These are phyloP conservation scores for Acanthamoeba lugdunensis DNA, from an alignment of 208 protist species.

Conservation along the genomic window DNA sequence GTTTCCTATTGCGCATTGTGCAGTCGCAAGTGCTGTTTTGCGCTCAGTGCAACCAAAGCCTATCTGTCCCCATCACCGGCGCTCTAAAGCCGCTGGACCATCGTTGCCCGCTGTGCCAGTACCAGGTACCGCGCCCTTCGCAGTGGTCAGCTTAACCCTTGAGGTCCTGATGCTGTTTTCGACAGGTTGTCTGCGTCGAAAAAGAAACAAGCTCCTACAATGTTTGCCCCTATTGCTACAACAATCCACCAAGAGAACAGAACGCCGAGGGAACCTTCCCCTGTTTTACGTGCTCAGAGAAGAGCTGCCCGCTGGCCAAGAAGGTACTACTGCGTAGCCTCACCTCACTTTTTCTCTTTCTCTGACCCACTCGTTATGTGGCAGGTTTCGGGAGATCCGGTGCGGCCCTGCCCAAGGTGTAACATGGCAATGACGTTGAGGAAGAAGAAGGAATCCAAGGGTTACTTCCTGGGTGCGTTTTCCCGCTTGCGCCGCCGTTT, in stretches of 20 bases:
- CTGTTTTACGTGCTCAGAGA: slow-evolving; percentile 35
- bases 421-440: neutral
- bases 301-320: neutral
- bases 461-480: slow-evolving; percentile 1
- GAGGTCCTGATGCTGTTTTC: neutral
- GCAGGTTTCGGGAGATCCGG: neutral
- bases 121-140: neutral
- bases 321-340: neutral
- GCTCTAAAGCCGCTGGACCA: neutral
- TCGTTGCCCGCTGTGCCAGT: slow-evolving; percentile 38
- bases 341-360: neutral
- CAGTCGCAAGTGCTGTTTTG: slow-evolving; percentile 57
- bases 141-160: neutral
- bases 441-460: slow-evolving; percentile 43
- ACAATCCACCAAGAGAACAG: slow-evolving; percentile 16
- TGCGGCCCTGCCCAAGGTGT: slow-evolving; percentile 34
- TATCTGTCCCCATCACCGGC: neutral
- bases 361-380: neutral
- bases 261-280: slow-evolving; percentile 15
- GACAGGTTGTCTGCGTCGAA: neutral
- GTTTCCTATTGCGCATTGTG: neutral
- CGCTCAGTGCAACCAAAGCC: slow-evolving; percentile 34
- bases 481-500: neutral
- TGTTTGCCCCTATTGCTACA: slow-evolving; percentile 45
- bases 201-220: slow-evolving; percentile 11